phyloP scores from a whole-genome alignment of 2,329 filamentous ascomycete genomes.

The Pseudocercospora crystallina region DNA sequence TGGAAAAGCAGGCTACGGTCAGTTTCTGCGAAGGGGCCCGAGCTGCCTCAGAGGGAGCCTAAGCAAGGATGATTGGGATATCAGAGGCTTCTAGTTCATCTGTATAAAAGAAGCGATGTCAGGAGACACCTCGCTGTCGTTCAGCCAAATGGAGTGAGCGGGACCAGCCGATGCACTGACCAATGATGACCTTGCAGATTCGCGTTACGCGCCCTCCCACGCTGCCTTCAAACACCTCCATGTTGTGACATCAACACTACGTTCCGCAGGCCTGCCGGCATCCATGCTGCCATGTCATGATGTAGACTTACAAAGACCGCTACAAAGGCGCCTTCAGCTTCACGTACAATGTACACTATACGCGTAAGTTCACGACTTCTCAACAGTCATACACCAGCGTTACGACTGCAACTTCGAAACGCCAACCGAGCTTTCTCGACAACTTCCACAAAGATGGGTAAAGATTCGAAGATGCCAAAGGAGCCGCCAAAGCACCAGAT shows the following conservation, averaged over 20 bases:
- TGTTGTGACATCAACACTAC: too few species aligned
- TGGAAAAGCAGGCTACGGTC: slow-evolving; percentile 45
- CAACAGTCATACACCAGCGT: background rate
- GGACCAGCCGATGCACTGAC: too few species aligned
- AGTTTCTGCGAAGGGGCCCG: slow-evolving; percentile 48
- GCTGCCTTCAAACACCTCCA: too few species aligned
- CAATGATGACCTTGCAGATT: too few species aligned
- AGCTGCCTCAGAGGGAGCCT: slow-evolving; percentile 35
- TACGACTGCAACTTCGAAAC: background rate
- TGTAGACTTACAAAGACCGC: background rate
- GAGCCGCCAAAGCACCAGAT: slow-evolving; percentile 49
- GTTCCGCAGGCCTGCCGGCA: too few species aligned
- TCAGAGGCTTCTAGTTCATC: background rate
- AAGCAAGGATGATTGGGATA: slow-evolving; percentile 22
- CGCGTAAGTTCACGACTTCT: slow-evolving; percentile 17
- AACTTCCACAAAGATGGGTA: slow-evolving; percentile 28
- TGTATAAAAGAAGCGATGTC: too few species aligned
- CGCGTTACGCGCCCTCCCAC: too few species aligned
- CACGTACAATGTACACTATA: slow-evolving; percentile 12
- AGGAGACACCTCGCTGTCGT: too few species aligned
- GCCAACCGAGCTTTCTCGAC: slow-evolving; percentile 23
- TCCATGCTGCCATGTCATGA: too few species aligned
- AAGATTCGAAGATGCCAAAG: slow-evolving; percentile 35
- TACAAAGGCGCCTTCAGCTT: slow-evolving; percentile 1
- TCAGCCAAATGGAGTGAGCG: too few species aligned